phyloP scores from a whole-genome alignment of 306 rosid genomes.

The Lathyrus aphaca region DNA sequence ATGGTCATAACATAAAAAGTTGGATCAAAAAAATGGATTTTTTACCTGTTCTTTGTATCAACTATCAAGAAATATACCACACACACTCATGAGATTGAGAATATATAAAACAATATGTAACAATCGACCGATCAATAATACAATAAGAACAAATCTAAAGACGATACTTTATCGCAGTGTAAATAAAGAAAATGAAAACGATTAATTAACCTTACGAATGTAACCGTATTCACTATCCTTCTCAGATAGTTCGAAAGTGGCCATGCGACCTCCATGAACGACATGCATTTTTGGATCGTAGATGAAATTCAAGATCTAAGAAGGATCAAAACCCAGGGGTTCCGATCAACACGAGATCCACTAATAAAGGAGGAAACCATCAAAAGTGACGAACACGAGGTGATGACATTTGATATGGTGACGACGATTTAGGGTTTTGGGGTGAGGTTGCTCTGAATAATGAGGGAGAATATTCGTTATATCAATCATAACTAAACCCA shows the following conservation, averaged over 20 bases:
- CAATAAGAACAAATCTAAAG: no score
- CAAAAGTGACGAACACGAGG: no score
- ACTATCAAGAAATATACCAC: constrained; percentile 54
- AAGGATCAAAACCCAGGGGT: constrained; percentile 46
- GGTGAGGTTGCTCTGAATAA: no score
- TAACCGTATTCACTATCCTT: constrained; percentile 99
- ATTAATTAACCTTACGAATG: constrained; percentile 77
- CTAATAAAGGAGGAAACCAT: no score
- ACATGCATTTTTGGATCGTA: constrained; percentile 70
- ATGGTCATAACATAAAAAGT: constrained; percentile 40
- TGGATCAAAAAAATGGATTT: constrained; percentile 2
- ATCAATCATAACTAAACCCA: no score
- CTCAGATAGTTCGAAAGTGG: constrained; percentile 94
- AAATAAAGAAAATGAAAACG: no score
- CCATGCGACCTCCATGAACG: constrained; percentile 82
- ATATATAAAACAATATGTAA: constrained; percentile 1
- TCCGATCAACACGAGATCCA: background rate
- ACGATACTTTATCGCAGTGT: no score
- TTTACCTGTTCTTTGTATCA: constrained; percentile 19
- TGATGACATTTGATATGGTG: no score
- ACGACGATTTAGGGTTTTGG: no score
- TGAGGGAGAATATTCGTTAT: no score
- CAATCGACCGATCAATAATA: no score
- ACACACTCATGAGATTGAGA: constrained; percentile 57
- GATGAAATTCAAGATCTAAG: constrained; percentile 42